Conservation (phyloP, 495 filamentous ascomycete genomes). For the Massariosphaeria phaeospora region DNA sequence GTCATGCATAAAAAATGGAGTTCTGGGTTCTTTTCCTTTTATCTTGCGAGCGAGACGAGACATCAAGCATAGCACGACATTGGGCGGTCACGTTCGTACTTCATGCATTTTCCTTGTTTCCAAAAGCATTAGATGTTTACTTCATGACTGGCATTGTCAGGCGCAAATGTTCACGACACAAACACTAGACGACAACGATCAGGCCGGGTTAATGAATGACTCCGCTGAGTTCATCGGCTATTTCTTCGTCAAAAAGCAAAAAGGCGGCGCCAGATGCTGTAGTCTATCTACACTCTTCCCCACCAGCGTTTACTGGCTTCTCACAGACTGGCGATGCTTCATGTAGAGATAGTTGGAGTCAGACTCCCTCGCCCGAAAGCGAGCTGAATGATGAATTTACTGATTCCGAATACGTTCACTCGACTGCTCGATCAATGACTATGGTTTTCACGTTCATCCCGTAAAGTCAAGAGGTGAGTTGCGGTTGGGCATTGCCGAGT, state of each 20-base stretch:
- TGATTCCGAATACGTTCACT: background rate
- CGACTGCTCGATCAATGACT: background rate
- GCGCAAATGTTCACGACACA: constrained; percentile 7
- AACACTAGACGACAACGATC: constrained; percentile 4
- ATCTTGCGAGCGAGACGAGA: background rate
- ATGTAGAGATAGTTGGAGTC: too few species aligned
- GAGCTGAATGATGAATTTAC: background rate
- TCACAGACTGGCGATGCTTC: background rate
- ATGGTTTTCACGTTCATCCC: background rate
- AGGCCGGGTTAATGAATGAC: too few species aligned
- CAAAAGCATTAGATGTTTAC: constrained; percentile 34
- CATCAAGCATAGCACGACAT: background rate
- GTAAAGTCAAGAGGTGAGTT: constrained; percentile 1
- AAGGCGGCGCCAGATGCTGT: constrained; percentile 19
- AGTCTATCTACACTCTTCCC: background rate
- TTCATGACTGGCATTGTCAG: constrained; percentile 26
- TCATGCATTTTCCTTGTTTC: constrained; percentile 4
- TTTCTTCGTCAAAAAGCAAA: background rate
- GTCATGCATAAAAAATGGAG: constrained; percentile 18
- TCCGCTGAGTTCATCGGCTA: constrained; percentile 24
- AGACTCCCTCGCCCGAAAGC: too few species aligned
- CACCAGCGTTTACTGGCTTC: background rate
- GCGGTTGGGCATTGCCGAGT: background rate
- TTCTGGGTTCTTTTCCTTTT: constrained; percentile 1
- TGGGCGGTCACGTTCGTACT: background rate